Conservation (phyloP, 2,329 filamentous ascomycete genomes). For the Sordariomycetes sp. region DNA sequence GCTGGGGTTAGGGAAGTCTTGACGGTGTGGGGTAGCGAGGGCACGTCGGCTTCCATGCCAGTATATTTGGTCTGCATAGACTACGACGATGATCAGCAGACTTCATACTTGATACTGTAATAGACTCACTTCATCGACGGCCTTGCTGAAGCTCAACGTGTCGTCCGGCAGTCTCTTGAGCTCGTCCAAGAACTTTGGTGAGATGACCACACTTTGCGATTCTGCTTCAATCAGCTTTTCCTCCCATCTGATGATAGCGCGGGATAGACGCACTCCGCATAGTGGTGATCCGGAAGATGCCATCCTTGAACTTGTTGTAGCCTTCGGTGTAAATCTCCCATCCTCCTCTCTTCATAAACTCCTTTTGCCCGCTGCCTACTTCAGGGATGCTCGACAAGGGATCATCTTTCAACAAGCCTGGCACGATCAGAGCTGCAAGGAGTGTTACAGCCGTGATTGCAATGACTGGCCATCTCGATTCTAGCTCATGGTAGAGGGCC, state of each 20-base stretch:
- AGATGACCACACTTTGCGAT: slow-evolving; percentile 15
- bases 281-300: slow-evolving; percentile 18
- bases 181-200: slow-evolving; percentile 16
- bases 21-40: slow-evolving; percentile 17
- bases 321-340: slow-evolving; percentile 1
- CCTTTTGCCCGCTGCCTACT: background rate
- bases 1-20: slow-evolving; percentile 21
- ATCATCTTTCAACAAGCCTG: background rate
- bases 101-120: no score
- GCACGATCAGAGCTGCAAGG: background rate
- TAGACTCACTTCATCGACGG: slow-evolving; percentile 6
- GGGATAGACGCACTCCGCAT: slow-evolving; percentile 8
- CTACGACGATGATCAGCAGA: no score
- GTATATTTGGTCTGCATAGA: slow-evolving; percentile 23
- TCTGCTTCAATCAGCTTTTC: slow-evolving; percentile 7
- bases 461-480: slow-evolving; percentile 1
- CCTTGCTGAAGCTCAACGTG: slow-evolving; percentile 5
- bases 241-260: background rate
- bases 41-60: slow-evolving; percentile 13
- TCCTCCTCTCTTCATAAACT: background rate
- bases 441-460: background rate
- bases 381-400: background rate
- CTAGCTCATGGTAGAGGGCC: slow-evolving; percentile 1
- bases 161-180: slow-evolving; percentile 7
- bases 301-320: slow-evolving; percentile 16